Conservation (phyloP, 768 basidiomycete genomes). For the Hericium coralloides region DNA sequence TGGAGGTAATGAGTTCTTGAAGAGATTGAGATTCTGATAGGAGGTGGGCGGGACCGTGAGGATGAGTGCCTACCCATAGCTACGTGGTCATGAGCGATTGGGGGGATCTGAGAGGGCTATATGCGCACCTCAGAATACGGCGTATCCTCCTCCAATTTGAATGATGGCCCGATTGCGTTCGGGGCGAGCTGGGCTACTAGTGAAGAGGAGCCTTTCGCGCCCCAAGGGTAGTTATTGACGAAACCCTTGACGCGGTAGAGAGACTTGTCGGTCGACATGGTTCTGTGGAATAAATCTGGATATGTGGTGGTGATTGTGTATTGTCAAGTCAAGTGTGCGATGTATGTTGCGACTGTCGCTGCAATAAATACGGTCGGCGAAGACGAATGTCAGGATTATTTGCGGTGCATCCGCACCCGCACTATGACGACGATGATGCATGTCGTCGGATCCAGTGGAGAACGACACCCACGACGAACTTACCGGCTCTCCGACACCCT, state of each 20-base stretch:
- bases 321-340: no score
- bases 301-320: no score
- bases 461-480: no score
- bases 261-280: neutral
- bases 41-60: constrained; percentile 36
- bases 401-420: no score
- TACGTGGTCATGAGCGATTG: constrained; percentile 10
- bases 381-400: no score
- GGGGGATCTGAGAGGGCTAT: neutral
- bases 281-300: no score
- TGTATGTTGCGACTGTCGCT: no score
- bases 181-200: constrained; percentile 39
- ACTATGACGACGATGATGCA: no score
- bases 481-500: no score
- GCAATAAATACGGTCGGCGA: no score
- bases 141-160: constrained; percentile 32
- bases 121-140: constrained; percentile 46
- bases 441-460: no score
- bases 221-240: constrained; percentile 44
- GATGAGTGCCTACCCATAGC: constrained; percentile 61
- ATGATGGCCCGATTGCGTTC: constrained; percentile 21
- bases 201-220: constrained; percentile 36
- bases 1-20: constrained; percentile 24
- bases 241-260: constrained; percentile 19
- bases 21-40: constrained; percentile 19